These are phyloP conservation scores for Candida maltosa DNA, from an alignment of 805 yeast species.

Conservation along the genomic window DNA sequence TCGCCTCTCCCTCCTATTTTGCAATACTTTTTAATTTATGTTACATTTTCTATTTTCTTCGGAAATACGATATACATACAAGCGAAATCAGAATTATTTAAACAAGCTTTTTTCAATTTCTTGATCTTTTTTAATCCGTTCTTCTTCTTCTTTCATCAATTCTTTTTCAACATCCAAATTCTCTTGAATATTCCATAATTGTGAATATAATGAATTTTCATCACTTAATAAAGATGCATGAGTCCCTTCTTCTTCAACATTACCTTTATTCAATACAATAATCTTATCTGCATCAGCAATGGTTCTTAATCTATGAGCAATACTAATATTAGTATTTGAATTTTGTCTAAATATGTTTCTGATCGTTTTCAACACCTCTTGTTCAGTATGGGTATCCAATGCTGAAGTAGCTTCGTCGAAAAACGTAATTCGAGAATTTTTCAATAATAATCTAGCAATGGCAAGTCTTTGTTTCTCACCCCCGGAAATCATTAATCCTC, in stretches of 20 bases:
- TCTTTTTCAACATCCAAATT: conserved; percentile 51
- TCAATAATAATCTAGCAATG: conserved; percentile 83
- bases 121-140: conserved; percentile 5
- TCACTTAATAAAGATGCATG: conserved; percentile 60
- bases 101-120: conserved; percentile 4
- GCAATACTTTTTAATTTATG: neutral
- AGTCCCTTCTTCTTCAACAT: conserved; percentile 83
- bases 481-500: conserved; percentile 99
- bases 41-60: too few relatives aligned
- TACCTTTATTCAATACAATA: conserved; percentile 77
- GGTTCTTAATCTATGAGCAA: conserved; percentile 92
- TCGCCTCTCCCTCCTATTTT: neutral
- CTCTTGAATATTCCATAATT: conserved; percentile 92
- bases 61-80: too few relatives aligned
- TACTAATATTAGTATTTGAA: conserved; percentile 75
- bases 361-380: conserved; percentile 72
- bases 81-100: too few relatives aligned
- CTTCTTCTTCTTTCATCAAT: conserved; percentile 11
- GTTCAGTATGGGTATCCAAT: conserved; percentile 94
- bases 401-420: conserved; percentile 98
- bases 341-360: conserved; percentile 56
- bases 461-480: conserved; percentile 97
- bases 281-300: conserved; percentile 93
- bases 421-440: conserved; percentile 84
- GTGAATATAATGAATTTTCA: conserved; percentile 63